Percentiles rank a stretch among this genome's conserved stretches.
These are phyloP conservation scores for Coprinopsis sp. DNA, from an alignment of 768 basidiomycete genomes.

Conservation along the genomic window DNA sequence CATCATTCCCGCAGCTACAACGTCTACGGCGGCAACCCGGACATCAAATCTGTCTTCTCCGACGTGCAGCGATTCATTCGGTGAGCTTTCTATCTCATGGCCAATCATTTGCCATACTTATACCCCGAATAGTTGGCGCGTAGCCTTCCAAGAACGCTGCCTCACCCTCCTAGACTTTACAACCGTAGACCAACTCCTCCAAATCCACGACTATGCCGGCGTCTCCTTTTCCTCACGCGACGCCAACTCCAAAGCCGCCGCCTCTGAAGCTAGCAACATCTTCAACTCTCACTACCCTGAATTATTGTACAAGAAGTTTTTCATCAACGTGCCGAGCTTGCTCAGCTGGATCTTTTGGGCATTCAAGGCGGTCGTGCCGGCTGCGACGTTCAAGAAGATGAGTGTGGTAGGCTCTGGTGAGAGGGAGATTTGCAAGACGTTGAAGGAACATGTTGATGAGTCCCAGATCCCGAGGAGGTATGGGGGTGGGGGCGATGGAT, in stretches of 20 bases:
- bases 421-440: slow-evolving; percentile 52
- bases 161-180: slow-evolving; percentile 64
- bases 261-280: slow-evolving; percentile 66
- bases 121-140: slow-evolving; percentile 56
- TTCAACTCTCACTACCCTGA: slow-evolving; percentile 80
- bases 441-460: slow-evolving; percentile 52
- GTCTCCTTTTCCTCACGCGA: slow-evolving; percentile 62
- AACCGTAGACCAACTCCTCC: slow-evolving; percentile 66
- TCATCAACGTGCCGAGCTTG: slow-evolving; percentile 73
- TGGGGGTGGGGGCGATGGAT: slow-evolving; percentile 59
- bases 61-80: slow-evolving; percentile 74
- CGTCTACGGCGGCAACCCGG: slow-evolving; percentile 66
- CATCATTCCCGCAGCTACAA: slow-evolving; percentile 55
- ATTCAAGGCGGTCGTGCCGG: slow-evolving; percentile 70
- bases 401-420: slow-evolving; percentile 64
- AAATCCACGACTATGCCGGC: slow-evolving; percentile 79
- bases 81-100: slow-evolving; percentile 28
- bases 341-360: slow-evolving; percentile 82
- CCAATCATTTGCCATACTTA: neutral
- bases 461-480: slow-evolving; percentile 64
- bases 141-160: slow-evolving; percentile 70
- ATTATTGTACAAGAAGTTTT: slow-evolving; percentile 74
- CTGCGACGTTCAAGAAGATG: slow-evolving; percentile 80
- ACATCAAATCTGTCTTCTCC: slow-evolving; percentile 68
- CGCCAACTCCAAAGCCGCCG: slow-evolving; percentile 73